Percentiles rank a stretch among this genome's conserved stretches.
Evolutionary conservation across 345 rosid species (phyloP).

Genomic region (Hypericum androsaemum): DNA sequence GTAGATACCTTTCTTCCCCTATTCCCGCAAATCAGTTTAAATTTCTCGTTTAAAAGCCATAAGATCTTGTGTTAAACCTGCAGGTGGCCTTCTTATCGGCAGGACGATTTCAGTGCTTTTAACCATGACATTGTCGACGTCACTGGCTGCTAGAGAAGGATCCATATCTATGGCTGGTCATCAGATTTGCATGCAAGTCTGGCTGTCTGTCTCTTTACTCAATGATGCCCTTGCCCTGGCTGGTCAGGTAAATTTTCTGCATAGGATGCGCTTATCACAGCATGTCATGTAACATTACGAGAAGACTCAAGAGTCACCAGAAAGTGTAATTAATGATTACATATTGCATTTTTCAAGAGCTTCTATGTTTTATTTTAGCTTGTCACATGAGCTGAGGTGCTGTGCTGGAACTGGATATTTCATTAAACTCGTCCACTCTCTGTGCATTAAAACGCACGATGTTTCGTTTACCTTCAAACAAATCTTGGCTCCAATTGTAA

Average conservation of each 20-base stretch:
- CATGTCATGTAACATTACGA: neutral
- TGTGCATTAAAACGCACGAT: no score
- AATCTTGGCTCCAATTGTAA: no score
- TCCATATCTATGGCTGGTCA: slow-evolving; percentile 88
- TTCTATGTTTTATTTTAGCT: no score
- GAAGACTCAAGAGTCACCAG: no score
- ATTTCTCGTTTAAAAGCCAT: neutral
- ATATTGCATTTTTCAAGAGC: no score
- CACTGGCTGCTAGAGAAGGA: slow-evolving; percentile 81
- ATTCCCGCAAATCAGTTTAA: neutral
- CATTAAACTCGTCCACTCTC: no score
- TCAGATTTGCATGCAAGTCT: slow-evolving; percentile 79
- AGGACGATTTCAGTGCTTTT: slow-evolving; percentile 75
- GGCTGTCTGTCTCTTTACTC: slow-evolving; percentile 87
- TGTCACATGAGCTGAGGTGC: no score
- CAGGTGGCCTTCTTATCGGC: slow-evolving; percentile 89
- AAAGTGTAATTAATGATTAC: no score
- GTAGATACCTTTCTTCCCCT: slow-evolving; percentile 18
- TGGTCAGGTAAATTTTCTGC: slow-evolving; percentile 54
- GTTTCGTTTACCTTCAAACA: no score
- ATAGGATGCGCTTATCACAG: neutral
- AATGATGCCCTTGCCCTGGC: slow-evolving; percentile 94
- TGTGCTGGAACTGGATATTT: no score
- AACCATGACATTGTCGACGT: slow-evolving; percentile 74
- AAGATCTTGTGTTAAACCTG: slow-evolving; percentile 12